Evolutionary conservation across 2,329 filamentous ascomycete species (phyloP), one percentile per base, ranked within the genome.

Genomic region (Thermoascus crustaceus): DNA sequence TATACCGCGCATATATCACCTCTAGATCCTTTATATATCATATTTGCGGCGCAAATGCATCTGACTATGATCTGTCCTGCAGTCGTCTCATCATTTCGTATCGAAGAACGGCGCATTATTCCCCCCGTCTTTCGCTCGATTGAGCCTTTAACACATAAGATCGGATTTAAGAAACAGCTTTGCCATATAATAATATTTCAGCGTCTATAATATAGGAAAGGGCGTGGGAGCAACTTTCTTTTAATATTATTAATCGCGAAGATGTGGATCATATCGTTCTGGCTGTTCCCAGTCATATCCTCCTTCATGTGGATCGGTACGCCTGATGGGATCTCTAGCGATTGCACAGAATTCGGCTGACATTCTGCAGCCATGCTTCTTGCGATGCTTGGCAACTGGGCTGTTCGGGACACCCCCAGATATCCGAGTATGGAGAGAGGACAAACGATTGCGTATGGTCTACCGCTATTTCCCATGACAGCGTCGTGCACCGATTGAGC

Each of bases 351-450:
- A 26, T 8, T 13, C 27, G 29, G 13, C 38, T 30, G n/a, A 33
- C 18, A 21, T 10, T 11, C 18, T n/a, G 23, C 37, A 71, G 72
- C 69, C 34, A 79, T 76, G 62, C 62, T 80, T 32, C 61, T 78
- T 18, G 70, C 68, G 26, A 75, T 80, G 73, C 50, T 80, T 35
- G 66, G 68, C n/a, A 62, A 55, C 38, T 80, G 77, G 76, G 57
- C 66, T 18, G 53, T 58, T 1, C 57, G 68, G 26, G 74, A 74
- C 8, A 56, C 57, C n/a, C 75, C 75, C 0, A 53, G 62, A 24
- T 77, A 75, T 40, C 29, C 57, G 1, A 69, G 67, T 14, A 76
- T 77, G 71, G 60, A 64, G 13, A 16, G 44, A 0, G 57, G 56
- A 13, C 76, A 80, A 48, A 59, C 45, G 2, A 73, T 80, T 16